phyloP scores from a whole-genome alignment of 768 basidiomycete genomes.

The Amanita pseudoporphyria region DNA sequence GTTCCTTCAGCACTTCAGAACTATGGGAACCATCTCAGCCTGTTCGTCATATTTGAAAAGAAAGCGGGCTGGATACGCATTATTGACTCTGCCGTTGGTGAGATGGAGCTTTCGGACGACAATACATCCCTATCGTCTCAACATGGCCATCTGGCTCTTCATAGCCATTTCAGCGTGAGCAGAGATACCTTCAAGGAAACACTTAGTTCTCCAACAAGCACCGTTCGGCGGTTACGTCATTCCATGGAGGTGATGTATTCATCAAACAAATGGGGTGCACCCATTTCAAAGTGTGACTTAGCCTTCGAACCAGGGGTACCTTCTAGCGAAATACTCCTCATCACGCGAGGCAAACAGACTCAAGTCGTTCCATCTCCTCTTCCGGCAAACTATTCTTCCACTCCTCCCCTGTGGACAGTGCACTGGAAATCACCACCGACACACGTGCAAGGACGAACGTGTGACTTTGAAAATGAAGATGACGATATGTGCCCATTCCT shows the following conservation, averaged over 20 bases:
- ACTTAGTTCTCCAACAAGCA: conserved; percentile 7
- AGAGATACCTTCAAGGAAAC: not conserved
- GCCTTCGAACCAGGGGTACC: conserved; percentile 24
- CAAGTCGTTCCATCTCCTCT: conserved; percentile 63
- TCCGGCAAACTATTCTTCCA: conserved; percentile 36
- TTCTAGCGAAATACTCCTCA: conserved; percentile 40
- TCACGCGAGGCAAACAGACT: conserved; percentile 62
- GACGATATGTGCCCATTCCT: conserved; percentile 33
- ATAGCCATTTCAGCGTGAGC: not conserved
- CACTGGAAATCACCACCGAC: conserved; percentile 53
- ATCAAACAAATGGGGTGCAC: conserved; percentile 37
- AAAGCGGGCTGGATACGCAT: conserved; percentile 79
- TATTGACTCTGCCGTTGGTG: conserved; percentile 71
- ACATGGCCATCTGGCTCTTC: conserved; percentile 8
- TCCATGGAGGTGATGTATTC: conserved; percentile 18
- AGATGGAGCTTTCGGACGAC: conserved; percentile 54
- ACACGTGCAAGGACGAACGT: conserved; percentile 43
- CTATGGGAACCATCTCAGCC: conserved; percentile 63
- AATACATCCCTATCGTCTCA: conserved; percentile 19
- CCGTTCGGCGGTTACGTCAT: conserved; percentile 28
- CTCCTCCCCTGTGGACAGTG: conserved; percentile 51
- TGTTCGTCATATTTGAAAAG: conserved; percentile 85
- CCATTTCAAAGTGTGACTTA: conserved; percentile 38
- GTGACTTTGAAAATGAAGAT: conserved; percentile 20
- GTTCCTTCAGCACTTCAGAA: conserved; percentile 20